Evolutionary conservation across 2,329 filamentous ascomycete species (phyloP).

Genomic region (Microdochium nivale): DNA sequence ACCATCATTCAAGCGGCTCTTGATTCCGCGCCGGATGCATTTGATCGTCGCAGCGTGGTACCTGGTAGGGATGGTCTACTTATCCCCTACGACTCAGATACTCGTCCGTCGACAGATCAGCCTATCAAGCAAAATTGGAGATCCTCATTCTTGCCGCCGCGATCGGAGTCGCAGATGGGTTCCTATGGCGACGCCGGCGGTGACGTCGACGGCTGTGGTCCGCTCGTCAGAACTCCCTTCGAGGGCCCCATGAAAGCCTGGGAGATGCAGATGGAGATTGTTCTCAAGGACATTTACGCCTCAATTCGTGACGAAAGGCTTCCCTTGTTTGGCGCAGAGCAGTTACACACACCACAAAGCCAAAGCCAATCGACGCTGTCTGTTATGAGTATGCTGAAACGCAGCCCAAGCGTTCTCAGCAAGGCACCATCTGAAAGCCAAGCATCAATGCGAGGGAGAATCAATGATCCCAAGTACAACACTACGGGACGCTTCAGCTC

Average conservation of each 20-base stretch:
- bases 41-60: constrained; percentile 50
- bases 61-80: constrained; percentile 28
- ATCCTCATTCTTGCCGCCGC: constrained; percentile 40
- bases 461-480: constrained; percentile 45
- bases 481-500: constrained; percentile 67
- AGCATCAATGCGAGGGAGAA: constrained; percentile 61
- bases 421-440: constrained; percentile 82
- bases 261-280: constrained; percentile 83
- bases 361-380: constrained; percentile 38
- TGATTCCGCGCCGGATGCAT: constrained; percentile 62
- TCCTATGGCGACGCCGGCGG: constrained; percentile 23
- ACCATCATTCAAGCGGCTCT: constrained; percentile 71
- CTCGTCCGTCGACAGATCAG: constrained; percentile 11
- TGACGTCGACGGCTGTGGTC: constrained; percentile 52
- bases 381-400: constrained; percentile 69
- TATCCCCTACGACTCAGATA: constrained; percentile 15
- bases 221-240: constrained; percentile 70
- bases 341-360: constrained; percentile 33
- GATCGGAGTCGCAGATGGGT: constrained; percentile 32
- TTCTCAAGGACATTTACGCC: constrained; percentile 83
- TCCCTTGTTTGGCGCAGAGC: constrained; percentile 68
- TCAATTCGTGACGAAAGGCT: constrained; percentile 84
- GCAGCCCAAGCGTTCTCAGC: constrained; percentile 84
- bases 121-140: constrained; percentile 17
- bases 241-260: constrained; percentile 69